Evolutionary conservation across 2,329 filamentous ascomycete species (phyloP), one percentile per base, ranked within the genome.

Genomic region (Gnomoniopsis sp.): DNA sequence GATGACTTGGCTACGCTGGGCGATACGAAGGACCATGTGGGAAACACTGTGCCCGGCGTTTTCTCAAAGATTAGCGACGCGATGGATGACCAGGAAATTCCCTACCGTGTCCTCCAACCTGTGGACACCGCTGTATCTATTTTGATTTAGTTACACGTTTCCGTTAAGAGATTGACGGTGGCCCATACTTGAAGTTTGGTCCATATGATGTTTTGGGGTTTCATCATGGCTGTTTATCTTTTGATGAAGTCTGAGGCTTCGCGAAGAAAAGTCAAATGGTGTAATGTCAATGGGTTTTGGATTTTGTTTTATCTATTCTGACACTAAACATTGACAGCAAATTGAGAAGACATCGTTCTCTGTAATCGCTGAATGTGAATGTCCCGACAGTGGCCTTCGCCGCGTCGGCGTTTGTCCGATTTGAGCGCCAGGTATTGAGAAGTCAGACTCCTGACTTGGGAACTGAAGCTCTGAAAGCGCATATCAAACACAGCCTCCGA

Each of bases 391-490:
- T 4, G 4, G 26, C 26, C 26, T 8, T 30, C 26, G 4, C 26
- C 26, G 4, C 26, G 26, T 30, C 26, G 26, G 4, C 4, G 4
- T 41, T 41, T 47, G 23, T 3, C 3, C 23, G 62, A 26, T 38
- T 62, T 48, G 49, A 72, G 47, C 49, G 68, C 66, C 34, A 70
- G 57, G 36, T 65, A 71, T 21, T 72, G 68, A 3, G 57, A 58
- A 17, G 69, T 62, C 0, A 65, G 53, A 52, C 64, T 66, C 60
- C 65, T 65, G 11, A 71, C 67, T 60, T 70, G 68, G 50, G 70
- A 65, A 49, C 67, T 65, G 44, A 67, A 70, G 19, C 61, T 55
- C 23, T 59, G 51, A 43, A 69, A 69, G 43, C 64, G 48, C 38
- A 67, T 64, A 3, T 67, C 67, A 55, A 72, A 66, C 4, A 65